Base-by-base conservation (phyloP, 495 filamentous ascomycete species). In the Hypoxylon lienhwacheense region DNA sequence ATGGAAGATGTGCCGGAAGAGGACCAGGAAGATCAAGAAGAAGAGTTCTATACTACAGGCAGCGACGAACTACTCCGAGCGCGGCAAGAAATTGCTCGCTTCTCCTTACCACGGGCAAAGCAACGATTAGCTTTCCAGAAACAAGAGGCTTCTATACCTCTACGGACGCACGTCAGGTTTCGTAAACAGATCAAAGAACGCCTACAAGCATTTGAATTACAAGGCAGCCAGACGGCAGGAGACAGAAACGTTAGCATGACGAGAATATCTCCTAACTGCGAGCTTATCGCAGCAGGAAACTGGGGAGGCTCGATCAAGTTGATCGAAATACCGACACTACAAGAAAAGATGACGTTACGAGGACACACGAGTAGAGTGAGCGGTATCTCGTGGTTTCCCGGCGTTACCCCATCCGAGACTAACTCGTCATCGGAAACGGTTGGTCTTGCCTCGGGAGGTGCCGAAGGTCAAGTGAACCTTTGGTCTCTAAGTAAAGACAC, bases 31-130 rank as follows among this genome's bases (percentile, higher is more conserved):
- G 87, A 91, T 35, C 85, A 90, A 59, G 89, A 96, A 57, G 93
- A 97, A 66, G 93, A 98, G 58, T 97, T 97, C 66, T 99, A 97
- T 66, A 96, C 92, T 0, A 80, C 85, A 41, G 93, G 95, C 0
- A 76, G 79, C 2, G 72, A 81, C 7, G 87, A 87, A 40, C 73
- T 99, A 7, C 74, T 96, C 12, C 77, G 86, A 15, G 89, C 90
- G 4, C 78, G 93, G 36, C 85, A 82, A 64, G 79, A 83, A 6
- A 95, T 99, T 47, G 95, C 93, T 5, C 74, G 80, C 12, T 97
- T 85, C 69, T 95, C 90, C 11, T 70, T 99, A 20, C 91, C 91
- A 3, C 77, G 87, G 37, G 90, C 93, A 36, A 89, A 88, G 65
- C 73, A 77, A 44, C 78, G 92, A 47, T 79, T 96, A 5, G 82